These are phyloP conservation scores for Amaranthus cruentus DNA, from an alignment of 148 eudicot species.

Conservation along the genomic window DNA sequence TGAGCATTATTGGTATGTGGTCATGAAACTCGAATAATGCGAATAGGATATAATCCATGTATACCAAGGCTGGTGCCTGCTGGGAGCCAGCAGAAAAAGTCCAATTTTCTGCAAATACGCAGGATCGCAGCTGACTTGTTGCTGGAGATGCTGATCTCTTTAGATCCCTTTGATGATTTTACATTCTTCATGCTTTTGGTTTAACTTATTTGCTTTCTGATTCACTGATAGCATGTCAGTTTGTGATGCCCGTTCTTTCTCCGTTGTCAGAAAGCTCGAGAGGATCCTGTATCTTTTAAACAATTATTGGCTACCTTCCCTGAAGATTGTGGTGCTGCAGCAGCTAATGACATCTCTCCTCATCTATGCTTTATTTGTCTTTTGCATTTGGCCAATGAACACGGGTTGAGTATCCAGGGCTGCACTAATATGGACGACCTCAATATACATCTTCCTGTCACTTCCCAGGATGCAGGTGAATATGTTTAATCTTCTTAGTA, in stretches of 20 bases:
- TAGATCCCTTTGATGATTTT: not conserved
- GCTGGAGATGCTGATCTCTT: not conserved
- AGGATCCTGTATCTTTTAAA: constrained; percentile 32
- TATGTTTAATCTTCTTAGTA: not conserved
- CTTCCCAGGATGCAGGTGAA: constrained; percentile 25
- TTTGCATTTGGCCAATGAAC: constrained; percentile 49
- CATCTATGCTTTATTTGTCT: constrained; percentile 45
- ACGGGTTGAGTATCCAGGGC: constrained; percentile 37
- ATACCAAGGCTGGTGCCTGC: too few species aligned
- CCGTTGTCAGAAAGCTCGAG: constrained; percentile 20
- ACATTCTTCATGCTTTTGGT: not conserved
- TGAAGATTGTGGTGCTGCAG: constrained; percentile 32
- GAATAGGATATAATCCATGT: too few species aligned
- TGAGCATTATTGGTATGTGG: too few species aligned
- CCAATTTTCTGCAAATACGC: not conserved
- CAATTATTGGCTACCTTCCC: constrained; percentile 30
- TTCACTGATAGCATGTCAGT: not conserved
- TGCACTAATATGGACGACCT: constrained; percentile 37
- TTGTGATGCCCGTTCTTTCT: constrained; percentile 5
- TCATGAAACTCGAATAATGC: too few species aligned
- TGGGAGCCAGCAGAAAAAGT: too few species aligned
- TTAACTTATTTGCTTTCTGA: not conserved
- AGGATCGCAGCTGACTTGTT: not conserved
- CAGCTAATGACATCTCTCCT: constrained; percentile 40
- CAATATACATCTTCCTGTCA: constrained; percentile 30